Conservation (phyloP, 108 stramenopile genomes). For the Skeletonema grethae region DNA sequence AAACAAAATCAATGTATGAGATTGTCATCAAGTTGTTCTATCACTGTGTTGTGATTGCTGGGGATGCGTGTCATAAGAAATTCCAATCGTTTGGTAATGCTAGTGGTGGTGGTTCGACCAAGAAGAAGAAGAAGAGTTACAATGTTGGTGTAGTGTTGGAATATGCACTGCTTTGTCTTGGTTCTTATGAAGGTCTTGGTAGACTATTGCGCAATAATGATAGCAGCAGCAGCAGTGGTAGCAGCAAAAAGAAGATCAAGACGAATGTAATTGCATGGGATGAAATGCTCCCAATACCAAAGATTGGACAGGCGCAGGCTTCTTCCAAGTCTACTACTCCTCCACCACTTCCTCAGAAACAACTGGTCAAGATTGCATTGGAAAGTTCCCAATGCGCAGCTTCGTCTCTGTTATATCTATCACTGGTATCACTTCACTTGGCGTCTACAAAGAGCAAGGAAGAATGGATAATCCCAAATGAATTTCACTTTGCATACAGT, state of each 20-base stretch:
- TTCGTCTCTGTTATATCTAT: conserved; percentile 25
- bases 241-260: neutral
- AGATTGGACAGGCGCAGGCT: neutral
- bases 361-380: conserved; percentile 30
- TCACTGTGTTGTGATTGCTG: conserved; percentile 36
- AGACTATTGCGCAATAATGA: neutral
- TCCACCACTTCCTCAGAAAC: conserved; percentile 20
- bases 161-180: conserved; percentile 36
- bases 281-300: conserved; percentile 17
- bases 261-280: conserved; percentile 20
- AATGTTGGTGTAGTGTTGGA: conserved; percentile 2
- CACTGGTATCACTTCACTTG: conserved; percentile 18
- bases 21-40: conserved; percentile 26
- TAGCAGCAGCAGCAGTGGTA: too few species aligned
- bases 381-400: conserved; percentile 33
- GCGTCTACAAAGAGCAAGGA: neutral
- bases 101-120: neutral
- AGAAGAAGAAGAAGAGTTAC: neutral
- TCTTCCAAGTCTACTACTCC: neutral
- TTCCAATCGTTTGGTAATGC: conserved; percentile 12
- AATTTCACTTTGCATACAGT: conserved; percentile 31
- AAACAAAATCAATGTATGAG: neutral
- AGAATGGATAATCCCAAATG: conserved; percentile 21
- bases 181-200: conserved; percentile 31
- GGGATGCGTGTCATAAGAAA: conserved; percentile 19